Conservation (phyloP, 306 rosid genomes). For the Castanea sativa region DNA sequence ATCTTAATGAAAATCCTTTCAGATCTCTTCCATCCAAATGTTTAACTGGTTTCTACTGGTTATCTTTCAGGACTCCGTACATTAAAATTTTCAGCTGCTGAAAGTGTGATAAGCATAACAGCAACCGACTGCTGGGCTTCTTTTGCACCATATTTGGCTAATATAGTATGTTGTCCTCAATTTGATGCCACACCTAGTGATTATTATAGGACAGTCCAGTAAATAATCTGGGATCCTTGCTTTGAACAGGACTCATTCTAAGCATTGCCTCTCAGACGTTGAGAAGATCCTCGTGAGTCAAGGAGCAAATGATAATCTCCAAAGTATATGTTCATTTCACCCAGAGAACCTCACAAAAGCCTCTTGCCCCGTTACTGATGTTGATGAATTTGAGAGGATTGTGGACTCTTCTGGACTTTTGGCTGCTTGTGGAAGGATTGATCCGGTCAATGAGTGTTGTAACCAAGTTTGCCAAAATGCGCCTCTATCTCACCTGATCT, state of each 20-base stretch:
- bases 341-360: slow-evolving; percentile 53
- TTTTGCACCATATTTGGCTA: slow-evolving; percentile 68
- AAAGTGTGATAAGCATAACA: slow-evolving; percentile 43
- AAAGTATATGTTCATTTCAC: slow-evolving; percentile 43
- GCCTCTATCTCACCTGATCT: slow-evolving; percentile 20
- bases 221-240: slow-evolving; percentile 54
- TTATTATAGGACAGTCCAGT: slow-evolving; percentile 61
- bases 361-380: slow-evolving; percentile 49
- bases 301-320: slow-evolving; percentile 53
- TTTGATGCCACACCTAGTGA: slow-evolving; percentile 44
- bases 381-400: slow-evolving; percentile 51
- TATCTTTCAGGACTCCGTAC: slow-evolving; percentile 49
- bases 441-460: slow-evolving; percentile 66
- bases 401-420: slow-evolving; percentile 54
- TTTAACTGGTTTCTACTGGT: neutral
- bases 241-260: slow-evolving; percentile 48
- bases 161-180: slow-evolving; percentile 73
- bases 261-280: slow-evolving; percentile 63
- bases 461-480: slow-evolving; percentile 62
- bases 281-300: slow-evolving; percentile 51
- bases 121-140: slow-evolving; percentile 63
- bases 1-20: neutral
- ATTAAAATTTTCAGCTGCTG: slow-evolving; percentile 43
- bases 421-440: slow-evolving; percentile 58
- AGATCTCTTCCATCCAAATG: neutral